Evolutionary conservation across 1,284 basidiomycete species (phyloP), one percentile per base, ranked within the genome.

Genomic region (Cryptococcus sp.): DNA sequence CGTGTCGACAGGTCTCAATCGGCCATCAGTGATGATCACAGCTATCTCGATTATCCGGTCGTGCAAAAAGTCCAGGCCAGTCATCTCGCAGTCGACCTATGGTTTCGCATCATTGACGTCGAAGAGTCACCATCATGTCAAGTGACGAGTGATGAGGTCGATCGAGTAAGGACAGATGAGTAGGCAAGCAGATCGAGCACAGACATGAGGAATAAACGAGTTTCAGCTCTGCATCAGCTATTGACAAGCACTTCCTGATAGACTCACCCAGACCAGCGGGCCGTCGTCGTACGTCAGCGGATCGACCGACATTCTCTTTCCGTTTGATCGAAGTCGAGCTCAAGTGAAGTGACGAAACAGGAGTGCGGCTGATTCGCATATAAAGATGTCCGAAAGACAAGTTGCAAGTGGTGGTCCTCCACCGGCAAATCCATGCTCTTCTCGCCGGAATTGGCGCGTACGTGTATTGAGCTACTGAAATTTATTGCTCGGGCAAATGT

Each of bases 1-100:
- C 19, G 78, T 76, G 59, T 84, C 83, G 3, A 84, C 76, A 3
- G 77, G 77, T 13, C 77, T 67, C 22, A 84, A 66, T 8, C 80
- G 66, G 1, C 80, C 80, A 63, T 83, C 77, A 3, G 83, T 84
- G 51, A 83, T 75, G 59, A 82, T 81, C 44, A 79, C 79, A 0
- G 81, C 82, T n/a, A 81, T 78, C 67, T 83, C 82, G 22, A 83
- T 69, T 50, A 83, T 77, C 1, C 75, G 59, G 55, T 83, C 81
- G 22, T 65, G 71, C 3, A 69, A 55, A 3, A 72, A 61, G 57
- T 80, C 75, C 11, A 82, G 70, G 0, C 81, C 81, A 7, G 81
- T 80, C 81, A 81, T 82, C 64, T 82, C 79, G 70, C 78, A 80
- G 60, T 81, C 79, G 39, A 80, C 75, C 79, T 75, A 29, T 52